Base-by-base conservation (phyloP, 108 stramenopile genomes). In the Chaetoceros muelleri region DNA sequence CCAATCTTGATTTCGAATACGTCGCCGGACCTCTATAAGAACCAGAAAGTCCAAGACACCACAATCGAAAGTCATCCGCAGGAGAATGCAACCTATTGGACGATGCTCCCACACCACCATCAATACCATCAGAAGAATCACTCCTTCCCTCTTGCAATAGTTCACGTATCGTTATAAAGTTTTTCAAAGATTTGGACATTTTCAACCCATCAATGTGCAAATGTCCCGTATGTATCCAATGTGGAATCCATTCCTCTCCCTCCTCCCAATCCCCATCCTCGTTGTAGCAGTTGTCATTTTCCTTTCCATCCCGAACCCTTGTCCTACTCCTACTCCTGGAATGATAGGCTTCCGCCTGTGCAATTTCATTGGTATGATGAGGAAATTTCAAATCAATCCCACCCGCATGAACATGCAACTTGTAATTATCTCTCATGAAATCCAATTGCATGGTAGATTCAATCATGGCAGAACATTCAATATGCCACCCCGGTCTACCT, bases 281-380 rank as follows among this genome's bases (percentile, higher is more conserved):
- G n/a, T n/a, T n/a, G n/a, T n/a, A n/a, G n/a, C n/a, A n/a, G n/a
- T n/a, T n/a, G n/a, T n/a, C n/a, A n/a, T n/a, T n/a, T n/a, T n/a
- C n/a, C 2, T 17, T 54, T 2, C 28, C 60, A 27, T 25, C 30
- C n/a, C n/a, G n/a, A n/a, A n/a, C n/a, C n/a, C n/a, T n/a, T 5
- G 7, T 47, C 44, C 27, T 44, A 17, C 0, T 62, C 2, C 48
- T 47, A 22, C 0, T 34, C 29, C 17, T 13, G 0, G 29, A 40
- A n/a, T 52, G 66, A 65, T 75, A 84, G 10, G 87, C 86, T 56
- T 88, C 86, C 0, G 86, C 72, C 72, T 98, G 99, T 0, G 99
- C 99, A 47, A 99, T 93, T 66, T 99, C 99, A 68, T 99, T 99
- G 30, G 96, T 92, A 69, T 99, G 99, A 68, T 99, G 99, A 22